phyloP scores from a whole-genome alignment of 2,329 filamentous ascomycete species.

The Colletotrichum sansevieriae region DNA sequence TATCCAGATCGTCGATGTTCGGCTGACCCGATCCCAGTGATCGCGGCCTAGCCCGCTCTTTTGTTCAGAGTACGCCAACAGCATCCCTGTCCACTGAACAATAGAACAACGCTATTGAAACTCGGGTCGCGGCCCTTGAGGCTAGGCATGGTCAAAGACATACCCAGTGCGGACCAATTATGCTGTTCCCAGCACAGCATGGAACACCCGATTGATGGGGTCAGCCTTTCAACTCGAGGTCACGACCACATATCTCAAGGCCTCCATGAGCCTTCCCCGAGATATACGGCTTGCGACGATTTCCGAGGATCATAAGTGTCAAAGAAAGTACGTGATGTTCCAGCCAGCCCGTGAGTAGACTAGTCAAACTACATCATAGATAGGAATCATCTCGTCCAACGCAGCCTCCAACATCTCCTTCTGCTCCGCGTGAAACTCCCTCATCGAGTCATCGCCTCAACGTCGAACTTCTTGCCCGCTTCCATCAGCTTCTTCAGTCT shows the following conservation, averaged over 20 bases:
- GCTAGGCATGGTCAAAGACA: background rate
- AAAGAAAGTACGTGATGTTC: too few species aligned
- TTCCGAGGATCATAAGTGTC: too few species aligned
- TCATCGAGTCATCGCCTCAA: background rate
- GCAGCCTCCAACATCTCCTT: background rate
- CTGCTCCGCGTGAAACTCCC: background rate
- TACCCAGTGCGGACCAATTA: background rate
- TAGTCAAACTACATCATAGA: background rate
- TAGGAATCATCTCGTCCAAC: background rate
- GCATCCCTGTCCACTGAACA: background rate
- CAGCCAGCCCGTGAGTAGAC: too few species aligned
- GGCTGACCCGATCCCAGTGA: too few species aligned
- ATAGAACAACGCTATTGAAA: conserved; percentile 22
- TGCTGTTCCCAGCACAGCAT: background rate
- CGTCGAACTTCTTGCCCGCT: background rate
- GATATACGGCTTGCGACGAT: too few species aligned
- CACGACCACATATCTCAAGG: too few species aligned
- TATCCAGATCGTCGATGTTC: too few species aligned
- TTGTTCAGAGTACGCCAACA: conserved; percentile 11
- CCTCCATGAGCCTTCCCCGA: too few species aligned
- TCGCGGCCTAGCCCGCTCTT: conserved; percentile 3
- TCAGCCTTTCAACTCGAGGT: too few species aligned
- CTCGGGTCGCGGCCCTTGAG: background rate
- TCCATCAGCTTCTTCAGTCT: too few species aligned
- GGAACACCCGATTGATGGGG: background rate